A percentile compares a stretch with the other conserved stretches of the same genome.
Conservation (phyloP, 2,329 filamentous ascomycete species). For the Pyrenochaeta sp. region DNA sequence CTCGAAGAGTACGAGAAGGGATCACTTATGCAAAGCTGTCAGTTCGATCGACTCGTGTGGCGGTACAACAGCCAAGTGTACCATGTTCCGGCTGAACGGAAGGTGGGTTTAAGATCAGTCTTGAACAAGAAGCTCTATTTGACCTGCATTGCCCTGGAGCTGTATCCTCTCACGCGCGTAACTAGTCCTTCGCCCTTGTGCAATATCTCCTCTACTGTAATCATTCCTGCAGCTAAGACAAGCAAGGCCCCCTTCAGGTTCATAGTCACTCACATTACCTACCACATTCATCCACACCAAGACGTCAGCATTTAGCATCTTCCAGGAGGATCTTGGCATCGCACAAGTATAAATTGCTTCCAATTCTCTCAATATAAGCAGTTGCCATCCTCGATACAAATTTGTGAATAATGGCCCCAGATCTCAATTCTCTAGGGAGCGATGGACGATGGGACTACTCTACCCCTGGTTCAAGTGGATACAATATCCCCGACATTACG, state of each 20-base stretch:
- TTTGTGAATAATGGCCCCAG: slow-evolving; percentile 49
- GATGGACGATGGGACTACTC: slow-evolving; percentile 54
- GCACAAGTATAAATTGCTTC: background rate
- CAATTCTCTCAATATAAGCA: background rate
- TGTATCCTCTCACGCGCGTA: too few relatives aligned
- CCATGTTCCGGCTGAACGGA: too few relatives aligned
- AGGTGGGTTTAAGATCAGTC: too few relatives aligned
- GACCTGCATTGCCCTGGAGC: too few relatives aligned
- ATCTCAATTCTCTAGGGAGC: slow-evolving; percentile 50
- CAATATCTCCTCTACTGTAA: too few relatives aligned
- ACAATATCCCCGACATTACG: slow-evolving; percentile 51
- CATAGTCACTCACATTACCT: background rate
- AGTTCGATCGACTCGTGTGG: background rate
- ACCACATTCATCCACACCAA: too few relatives aligned
- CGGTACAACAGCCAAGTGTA: background rate
- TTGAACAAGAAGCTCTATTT: too few relatives aligned
- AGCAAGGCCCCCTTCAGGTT: background rate
- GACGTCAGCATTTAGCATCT: too few relatives aligned
- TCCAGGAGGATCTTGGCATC: too few relatives aligned
- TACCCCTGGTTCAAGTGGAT: slow-evolving; percentile 53
- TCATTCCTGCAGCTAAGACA: too few relatives aligned
- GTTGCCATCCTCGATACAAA: too few relatives aligned
- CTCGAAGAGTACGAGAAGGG: background rate
- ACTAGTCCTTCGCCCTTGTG: too few relatives aligned
- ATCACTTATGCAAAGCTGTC: background rate